These are phyloP conservation scores for Sclerotinia borealis DNA, from an alignment of 2,329 filamentous ascomycete genomes.

Conservation along the genomic window DNA sequence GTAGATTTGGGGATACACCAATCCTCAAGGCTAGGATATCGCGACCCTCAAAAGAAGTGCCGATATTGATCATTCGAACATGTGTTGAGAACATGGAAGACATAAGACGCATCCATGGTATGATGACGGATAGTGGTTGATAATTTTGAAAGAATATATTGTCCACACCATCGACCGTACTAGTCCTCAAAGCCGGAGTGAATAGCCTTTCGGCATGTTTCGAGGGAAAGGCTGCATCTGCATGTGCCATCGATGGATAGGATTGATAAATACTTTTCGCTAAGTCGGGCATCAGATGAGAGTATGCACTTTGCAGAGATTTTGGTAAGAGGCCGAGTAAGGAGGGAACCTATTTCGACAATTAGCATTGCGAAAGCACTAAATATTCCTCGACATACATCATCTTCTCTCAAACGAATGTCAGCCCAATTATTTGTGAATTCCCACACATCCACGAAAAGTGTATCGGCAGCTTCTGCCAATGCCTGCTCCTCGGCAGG, in stretches of 20 bases:
- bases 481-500: slow-evolving; percentile 63
- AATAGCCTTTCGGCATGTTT: slow-evolving; percentile 27
- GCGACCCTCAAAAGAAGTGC: slow-evolving; percentile 81
- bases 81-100: slow-evolving; percentile 84
- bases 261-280: slow-evolving; percentile 71
- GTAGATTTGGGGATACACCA: slow-evolving; percentile 50
- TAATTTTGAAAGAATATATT: slow-evolving; percentile 91
- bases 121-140: slow-evolving; percentile 69
- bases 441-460: slow-evolving; percentile 89
- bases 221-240: slow-evolving; percentile 20
- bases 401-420: slow-evolving; percentile 68
- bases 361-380: slow-evolving; percentile 13
- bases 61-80: slow-evolving; percentile 67
- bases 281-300: slow-evolving; percentile 73
- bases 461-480: slow-evolving; percentile 63
- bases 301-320: slow-evolving; percentile 65
- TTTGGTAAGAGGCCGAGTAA: slow-evolving; percentile 71
- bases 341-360: slow-evolving; percentile 49
- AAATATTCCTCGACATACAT: slow-evolving; percentile 45
- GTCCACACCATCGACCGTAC: slow-evolving; percentile 37
- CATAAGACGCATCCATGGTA: slow-evolving; percentile 87
- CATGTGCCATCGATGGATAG: slow-evolving; percentile 44
- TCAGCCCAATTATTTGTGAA: slow-evolving; percentile 78
- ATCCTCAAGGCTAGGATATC: slow-evolving; percentile 79
- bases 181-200: slow-evolving; percentile 27